A percentile compares a stretch with the other conserved stretches of the same genome.
These are phyloP conservation scores for Zygotorulaspora florentina DNA, from an alignment of 805 yeast genomes.

Conservation along the genomic window DNA sequence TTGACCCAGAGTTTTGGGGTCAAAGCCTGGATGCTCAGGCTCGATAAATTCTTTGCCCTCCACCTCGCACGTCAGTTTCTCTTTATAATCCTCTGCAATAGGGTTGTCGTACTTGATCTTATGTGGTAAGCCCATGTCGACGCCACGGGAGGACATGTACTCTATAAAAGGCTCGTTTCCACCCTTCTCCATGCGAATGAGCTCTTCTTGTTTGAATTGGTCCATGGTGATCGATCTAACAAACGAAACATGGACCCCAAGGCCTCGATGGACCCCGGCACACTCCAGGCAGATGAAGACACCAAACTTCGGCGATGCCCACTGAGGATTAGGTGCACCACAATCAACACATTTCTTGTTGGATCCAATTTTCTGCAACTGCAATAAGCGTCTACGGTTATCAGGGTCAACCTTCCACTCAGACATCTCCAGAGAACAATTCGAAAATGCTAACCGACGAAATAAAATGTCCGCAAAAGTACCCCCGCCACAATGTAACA, in stretches of 20 bases:
- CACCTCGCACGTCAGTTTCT: conserved; percentile 65
- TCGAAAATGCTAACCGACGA: not conserved
- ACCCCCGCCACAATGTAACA: not conserved
- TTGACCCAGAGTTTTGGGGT: conserved; percentile 21
- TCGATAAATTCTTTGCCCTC: conserved; percentile 70
- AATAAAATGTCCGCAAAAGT: not conserved
- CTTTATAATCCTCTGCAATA: conserved; percentile 93
- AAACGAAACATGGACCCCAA: conserved; percentile 95
- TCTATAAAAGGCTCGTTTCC: conserved; percentile 75
- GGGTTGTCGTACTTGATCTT: conserved; percentile 78
- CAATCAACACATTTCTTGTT: conserved; percentile 94
- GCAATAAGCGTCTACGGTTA: conserved; percentile 71
- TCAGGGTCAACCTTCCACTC: conserved; percentile 94
- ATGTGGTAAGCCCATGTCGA: conserved; percentile 60
- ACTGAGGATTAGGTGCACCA: conserved; percentile 93
- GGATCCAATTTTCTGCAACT: conserved; percentile 74
- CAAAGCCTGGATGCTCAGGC: conserved; percentile 51
- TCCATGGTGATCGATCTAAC: conserved; percentile 98
- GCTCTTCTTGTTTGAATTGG: conserved; percentile 92
- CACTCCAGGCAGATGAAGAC: conserved; percentile 96
- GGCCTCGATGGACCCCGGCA: conserved; percentile 93
- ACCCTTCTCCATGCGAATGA: conserved; percentile 86
- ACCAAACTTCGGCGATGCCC: conserved; percentile 99
- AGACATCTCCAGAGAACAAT: conserved; percentile 33
- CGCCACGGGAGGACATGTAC: conserved; percentile 68